Evolutionary conservation across 23 red algal species (phyloP), one percentile per base, ranked within the genome.

Genomic region (Cyanidium caldarium): DNA sequence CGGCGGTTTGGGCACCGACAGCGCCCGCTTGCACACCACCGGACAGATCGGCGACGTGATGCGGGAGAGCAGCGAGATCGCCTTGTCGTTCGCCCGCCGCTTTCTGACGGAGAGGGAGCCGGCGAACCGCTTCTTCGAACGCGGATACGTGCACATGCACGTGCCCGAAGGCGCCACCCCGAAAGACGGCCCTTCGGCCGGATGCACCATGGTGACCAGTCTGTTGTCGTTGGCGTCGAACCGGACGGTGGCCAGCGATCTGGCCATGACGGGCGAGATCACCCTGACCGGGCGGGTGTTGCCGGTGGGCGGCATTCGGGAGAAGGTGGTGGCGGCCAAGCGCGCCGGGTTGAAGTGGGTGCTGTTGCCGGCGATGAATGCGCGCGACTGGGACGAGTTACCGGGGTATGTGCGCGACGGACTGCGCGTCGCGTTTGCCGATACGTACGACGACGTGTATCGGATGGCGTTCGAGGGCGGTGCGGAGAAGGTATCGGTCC

Each of bases 191-290:
- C 80, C 83, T 35, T 82, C 68, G 40, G 81, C 84, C 10, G 76
- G 83, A 2, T 84, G 77, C 44, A 83, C 86, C 26, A 92, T 92
- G 89, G 89, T 95, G 26, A 95, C 77, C 34, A 45, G 80, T 3
- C 58, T 95, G 57, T 45, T 95, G n/a, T 87, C 83, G 0, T 67
- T 86, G 38, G 82, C 89, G 3, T 40, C 76, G 26, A 58, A 81
- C 57, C 58, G 61, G 19, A 66, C 83, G 25, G 77, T 87, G 39
- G 44, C 66, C 2, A 76, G 73, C n/a, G 42, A 80, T 43, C 61
- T 95, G 34, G 89, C 82, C 17, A 95, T 95, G 89, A 95, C 89
- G 29, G 89, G 89, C 19, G 89, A 95, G 45, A 71, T 95, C 29
- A 95, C 82, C 7, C 76, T 95, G 21, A 95, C 89, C 3, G 89